Conservation (phyloP, 2,329 filamentous ascomycete species). For the Xenoacremonium recifei region DNA sequence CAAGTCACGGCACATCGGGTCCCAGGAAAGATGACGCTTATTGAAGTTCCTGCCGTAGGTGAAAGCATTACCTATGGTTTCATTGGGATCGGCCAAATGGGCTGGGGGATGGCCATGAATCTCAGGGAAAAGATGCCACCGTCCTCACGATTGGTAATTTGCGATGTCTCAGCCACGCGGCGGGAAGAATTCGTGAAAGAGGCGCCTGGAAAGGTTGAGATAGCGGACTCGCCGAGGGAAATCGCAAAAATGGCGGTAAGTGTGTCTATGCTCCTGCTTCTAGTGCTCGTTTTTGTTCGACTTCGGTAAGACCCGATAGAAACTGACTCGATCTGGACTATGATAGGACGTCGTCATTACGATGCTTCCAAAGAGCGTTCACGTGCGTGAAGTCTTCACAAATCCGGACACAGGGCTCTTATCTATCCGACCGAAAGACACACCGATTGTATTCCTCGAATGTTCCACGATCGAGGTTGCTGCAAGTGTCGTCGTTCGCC, state of each 20-base stretch:
- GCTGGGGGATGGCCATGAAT: background rate
- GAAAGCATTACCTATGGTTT: no score
- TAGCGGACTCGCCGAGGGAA: background rate
- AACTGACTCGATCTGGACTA: background rate
- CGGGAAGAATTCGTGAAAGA: background rate
- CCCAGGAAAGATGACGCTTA: no score
- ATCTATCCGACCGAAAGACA: background rate
- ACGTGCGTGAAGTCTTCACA: background rate
- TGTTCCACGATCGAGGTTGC: background rate
- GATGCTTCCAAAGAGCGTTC: background rate
- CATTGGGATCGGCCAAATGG: background rate
- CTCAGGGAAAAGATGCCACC: background rate
- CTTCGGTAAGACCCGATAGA: background rate
- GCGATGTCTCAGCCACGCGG: background rate
- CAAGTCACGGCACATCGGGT: no score
- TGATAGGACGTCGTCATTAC: background rate
- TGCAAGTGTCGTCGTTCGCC: background rate
- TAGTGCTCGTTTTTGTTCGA: background rate
- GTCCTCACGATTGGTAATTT: background rate
- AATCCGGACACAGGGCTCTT: background rate
- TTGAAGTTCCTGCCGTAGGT: no score
- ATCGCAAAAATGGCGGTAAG: background rate
- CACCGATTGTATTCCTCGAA: background rate
- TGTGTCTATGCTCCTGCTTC: background rate
- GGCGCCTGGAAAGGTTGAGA: background rate